Conservation (phyloP, 805 yeast species). For the Lipomyces yamanashiensis region DNA sequence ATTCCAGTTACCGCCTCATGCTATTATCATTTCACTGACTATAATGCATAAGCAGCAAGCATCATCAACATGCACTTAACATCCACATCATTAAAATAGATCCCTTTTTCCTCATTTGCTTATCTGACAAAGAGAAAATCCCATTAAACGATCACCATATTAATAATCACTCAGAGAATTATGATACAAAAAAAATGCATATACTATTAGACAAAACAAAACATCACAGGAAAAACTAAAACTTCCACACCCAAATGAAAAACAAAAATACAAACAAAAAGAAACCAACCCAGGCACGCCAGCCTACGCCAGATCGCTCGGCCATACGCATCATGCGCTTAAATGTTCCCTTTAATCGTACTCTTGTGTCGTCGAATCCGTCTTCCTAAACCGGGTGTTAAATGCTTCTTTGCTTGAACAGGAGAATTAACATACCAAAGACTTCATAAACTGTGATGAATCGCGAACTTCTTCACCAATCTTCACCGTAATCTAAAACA, state of each 20-base stretch:
- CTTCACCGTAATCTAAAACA: conserved; percentile 50
- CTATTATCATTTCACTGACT: too few species aligned
- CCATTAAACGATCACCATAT: too few species aligned
- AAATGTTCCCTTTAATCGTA: conserved; percentile 57
- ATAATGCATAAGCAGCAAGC: too few species aligned
- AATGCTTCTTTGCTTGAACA: not conserved
- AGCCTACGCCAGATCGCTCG: conserved; percentile 63
- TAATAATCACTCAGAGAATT: not conserved
- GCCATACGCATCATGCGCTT: conserved; percentile 67
- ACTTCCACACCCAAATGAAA: conserved; percentile 57
- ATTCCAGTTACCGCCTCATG: too few species aligned
- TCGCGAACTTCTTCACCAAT: conserved; percentile 71
- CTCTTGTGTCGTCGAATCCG: conserved; percentile 54
- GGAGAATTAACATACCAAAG: conserved; percentile 41
- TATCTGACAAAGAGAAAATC: too few species aligned
- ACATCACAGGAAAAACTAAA: conserved; percentile 1
- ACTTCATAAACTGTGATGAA: conserved; percentile 53
- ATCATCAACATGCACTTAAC: too few species aligned
- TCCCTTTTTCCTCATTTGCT: too few species aligned
- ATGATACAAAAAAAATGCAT: not conserved
- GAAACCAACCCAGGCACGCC: conserved; percentile 62
- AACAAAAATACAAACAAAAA: conserved; percentile 55
- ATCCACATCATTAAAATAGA: too few species aligned
- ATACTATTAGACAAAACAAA: not conserved
- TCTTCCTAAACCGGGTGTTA: conserved; percentile 42